A percentile compares a stretch with the other conserved stretches of the same genome.
Conservation (phyloP, 179 eudicot species). For the Heliamphora pulchella region DNA sequence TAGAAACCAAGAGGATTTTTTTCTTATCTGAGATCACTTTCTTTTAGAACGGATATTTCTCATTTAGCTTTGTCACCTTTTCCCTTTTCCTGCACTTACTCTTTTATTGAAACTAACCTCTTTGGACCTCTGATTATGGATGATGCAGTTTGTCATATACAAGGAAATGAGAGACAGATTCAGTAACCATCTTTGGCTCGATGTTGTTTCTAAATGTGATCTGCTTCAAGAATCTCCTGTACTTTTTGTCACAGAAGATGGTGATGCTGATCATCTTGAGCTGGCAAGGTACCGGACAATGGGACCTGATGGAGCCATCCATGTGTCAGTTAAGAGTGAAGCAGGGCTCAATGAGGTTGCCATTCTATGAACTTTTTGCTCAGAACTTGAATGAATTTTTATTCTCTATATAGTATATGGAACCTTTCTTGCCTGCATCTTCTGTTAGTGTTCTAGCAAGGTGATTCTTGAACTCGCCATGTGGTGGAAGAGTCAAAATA, state of each 20-base stretch:
- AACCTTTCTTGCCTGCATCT: slow-evolving; percentile 3
- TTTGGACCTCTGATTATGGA: slow-evolving; percentile 13
- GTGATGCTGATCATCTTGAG: slow-evolving; percentile 38
- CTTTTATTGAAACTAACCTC: not conserved
- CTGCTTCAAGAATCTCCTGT: slow-evolving; percentile 56
- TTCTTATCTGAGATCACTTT: not conserved
- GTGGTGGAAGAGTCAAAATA: not conserved
- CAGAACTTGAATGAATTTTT: not conserved
- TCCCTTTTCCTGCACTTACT: not conserved
- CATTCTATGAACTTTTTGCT: not conserved
- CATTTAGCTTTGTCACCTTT: not conserved
- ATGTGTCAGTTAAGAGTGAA: slow-evolving; percentile 65
- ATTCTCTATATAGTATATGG: not conserved
- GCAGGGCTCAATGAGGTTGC: slow-evolving; percentile 67
- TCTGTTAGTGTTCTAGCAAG: not conserved
- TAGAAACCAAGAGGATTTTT: not conserved
- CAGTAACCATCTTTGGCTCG: slow-evolving; percentile 81
- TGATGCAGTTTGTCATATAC: slow-evolving; percentile 73
- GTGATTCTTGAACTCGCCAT: not conserved
- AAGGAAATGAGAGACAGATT: slow-evolving; percentile 63
- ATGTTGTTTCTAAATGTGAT: slow-evolving; percentile 88
- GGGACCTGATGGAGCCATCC: slow-evolving; percentile 81
- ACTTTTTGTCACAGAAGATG: slow-evolving; percentile 50
- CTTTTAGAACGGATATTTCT: not conserved
- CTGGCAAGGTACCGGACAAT: slow-evolving; percentile 53